phyloP scores from a whole-genome alignment of 371 early-diverging fungal species.

The Rhizomucor miehei region DNA sequence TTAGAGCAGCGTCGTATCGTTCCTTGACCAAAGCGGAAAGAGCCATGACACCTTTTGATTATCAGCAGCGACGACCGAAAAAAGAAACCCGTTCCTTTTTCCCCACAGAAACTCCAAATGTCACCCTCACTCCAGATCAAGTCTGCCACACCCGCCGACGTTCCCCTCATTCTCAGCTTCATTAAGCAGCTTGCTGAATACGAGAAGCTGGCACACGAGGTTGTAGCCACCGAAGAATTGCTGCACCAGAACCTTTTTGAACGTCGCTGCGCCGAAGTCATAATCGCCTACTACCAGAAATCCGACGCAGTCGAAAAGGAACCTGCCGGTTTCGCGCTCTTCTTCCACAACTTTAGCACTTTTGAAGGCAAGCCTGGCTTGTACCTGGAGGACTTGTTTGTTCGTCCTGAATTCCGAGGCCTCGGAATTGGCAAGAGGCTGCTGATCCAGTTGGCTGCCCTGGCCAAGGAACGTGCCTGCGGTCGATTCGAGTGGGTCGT shows the following conservation, averaged over 20 bases:
- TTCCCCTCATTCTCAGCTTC: constrained; percentile 62
- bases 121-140: constrained; percentile 34
- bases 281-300: constrained; percentile 55
- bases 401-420: constrained; percentile 64
- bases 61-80: not conserved
- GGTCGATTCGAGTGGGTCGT: constrained; percentile 82
- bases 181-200: constrained; percentile 75
- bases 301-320: constrained; percentile 20
- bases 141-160: constrained; percentile 60
- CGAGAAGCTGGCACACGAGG: constrained; percentile 71
- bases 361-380: constrained; percentile 74
- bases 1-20: constrained; percentile 28
- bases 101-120: not conserved
- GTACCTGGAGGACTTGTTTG: constrained; percentile 83
- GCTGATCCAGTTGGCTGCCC: constrained; percentile 63
- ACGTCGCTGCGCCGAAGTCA: constrained; percentile 64
- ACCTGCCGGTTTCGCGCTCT: constrained; percentile 78
- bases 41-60: not conserved
- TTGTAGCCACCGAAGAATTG: constrained; percentile 68
- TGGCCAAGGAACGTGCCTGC: constrained; percentile 64
- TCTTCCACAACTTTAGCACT: constrained; percentile 81
- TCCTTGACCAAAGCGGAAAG: constrained; percentile 17
- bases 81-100: not conserved
- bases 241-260: constrained; percentile 60
- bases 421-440: constrained; percentile 71